Percentiles rank a stretch among this genome's conserved stretches.
Evolutionary conservation across 148 eudicot species (phyloP).

Genomic region (Arbutus unedo): DNA sequence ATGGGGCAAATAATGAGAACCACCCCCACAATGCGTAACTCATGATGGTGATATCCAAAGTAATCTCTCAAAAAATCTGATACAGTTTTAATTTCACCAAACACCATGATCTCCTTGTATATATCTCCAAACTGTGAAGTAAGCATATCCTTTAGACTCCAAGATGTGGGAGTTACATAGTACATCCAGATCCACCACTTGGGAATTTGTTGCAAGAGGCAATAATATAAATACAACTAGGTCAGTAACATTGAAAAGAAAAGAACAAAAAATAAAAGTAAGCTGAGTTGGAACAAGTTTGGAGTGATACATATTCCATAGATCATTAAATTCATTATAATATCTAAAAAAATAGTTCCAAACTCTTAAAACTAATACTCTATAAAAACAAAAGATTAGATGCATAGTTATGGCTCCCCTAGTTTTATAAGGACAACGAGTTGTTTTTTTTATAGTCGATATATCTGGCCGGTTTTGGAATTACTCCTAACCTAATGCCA

Average conservation of each 20-base stretch:
- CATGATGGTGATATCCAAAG: background rate
- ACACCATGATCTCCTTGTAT: background rate
- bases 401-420: background rate
- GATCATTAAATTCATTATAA: too few species aligned
- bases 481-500: too few species aligned
- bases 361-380: background rate
- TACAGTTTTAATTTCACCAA: background rate
- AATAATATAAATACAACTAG: background rate
- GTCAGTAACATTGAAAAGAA: background rate
- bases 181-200: background rate
- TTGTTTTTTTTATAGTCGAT: too few species aligned
- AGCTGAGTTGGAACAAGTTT: too few species aligned
- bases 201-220: background rate
- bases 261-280: background rate
- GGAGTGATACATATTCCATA: too few species aligned
- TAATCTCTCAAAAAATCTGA: background rate
- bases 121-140: background rate
- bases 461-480: too few species aligned
- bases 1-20: background rate
- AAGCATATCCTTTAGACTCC: background rate
- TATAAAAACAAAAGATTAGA: background rate
- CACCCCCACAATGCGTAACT: background rate
- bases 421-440: background rate
- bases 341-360: background rate
- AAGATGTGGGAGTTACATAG: background rate